Percentiles rank a stretch among this genome's conserved stretches.
phyloP scores from a whole-genome alignment of 306 rosid species.

The Hippophae gyantsensis region DNA sequence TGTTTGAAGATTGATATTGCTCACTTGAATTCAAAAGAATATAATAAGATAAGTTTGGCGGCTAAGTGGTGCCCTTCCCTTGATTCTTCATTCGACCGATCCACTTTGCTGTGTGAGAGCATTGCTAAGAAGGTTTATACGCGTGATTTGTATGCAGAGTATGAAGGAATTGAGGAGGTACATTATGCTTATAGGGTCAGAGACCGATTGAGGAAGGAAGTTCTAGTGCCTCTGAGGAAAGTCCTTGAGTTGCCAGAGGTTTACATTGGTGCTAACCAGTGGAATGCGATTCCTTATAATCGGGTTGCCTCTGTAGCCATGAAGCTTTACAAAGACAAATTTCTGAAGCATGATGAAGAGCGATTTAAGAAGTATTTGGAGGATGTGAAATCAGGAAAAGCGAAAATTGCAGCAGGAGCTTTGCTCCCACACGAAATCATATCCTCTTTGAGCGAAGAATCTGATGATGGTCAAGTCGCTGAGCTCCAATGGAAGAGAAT shows the following conservation, averaged over 20 bases:
- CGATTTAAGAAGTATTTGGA: slow-evolving; percentile 36
- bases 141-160: slow-evolving; percentile 31
- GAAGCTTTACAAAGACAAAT: slow-evolving; percentile 38
- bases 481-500: slow-evolving; percentile 71
- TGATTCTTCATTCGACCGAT: slow-evolving; percentile 52
- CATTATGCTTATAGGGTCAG: slow-evolving; percentile 61
- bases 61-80: slow-evolving; percentile 81
- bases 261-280: slow-evolving; percentile 47
- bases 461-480: slow-evolving; percentile 36
- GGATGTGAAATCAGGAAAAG: slow-evolving; percentile 35
- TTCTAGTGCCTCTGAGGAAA: slow-evolving; percentile 51
- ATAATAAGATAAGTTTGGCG: slow-evolving; percentile 40
- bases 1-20: slow-evolving; percentile 42
- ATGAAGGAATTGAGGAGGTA: slow-evolving; percentile 48
- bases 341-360: slow-evolving; percentile 43
- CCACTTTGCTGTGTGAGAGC: slow-evolving; percentile 53
- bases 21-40: slow-evolving; percentile 21
- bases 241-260: slow-evolving; percentile 64
- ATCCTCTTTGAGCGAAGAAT: slow-evolving; percentile 2
- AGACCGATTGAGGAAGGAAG: slow-evolving; percentile 57
- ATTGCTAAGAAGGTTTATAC: slow-evolving; percentile 53
- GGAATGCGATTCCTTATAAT: slow-evolving; percentile 44
- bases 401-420: slow-evolving; percentile 49
- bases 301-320: slow-evolving; percentile 64
- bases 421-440: slow-evolving; percentile 56